These are phyloP conservation scores for Populus hybrid DNA, from an alignment of 441 rosid genomes.

Conservation along the genomic window DNA sequence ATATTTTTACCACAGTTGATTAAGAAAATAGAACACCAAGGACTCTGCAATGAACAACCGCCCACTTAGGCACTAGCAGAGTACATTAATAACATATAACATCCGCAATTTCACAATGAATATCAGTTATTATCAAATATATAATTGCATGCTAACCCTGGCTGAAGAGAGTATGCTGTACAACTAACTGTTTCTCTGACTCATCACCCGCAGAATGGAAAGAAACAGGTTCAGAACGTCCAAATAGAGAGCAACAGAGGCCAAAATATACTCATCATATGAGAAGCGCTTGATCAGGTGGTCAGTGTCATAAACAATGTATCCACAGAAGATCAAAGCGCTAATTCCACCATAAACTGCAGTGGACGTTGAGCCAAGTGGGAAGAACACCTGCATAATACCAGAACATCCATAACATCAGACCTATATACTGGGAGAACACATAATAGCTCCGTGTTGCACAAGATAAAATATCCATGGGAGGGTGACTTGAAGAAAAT, in stretches of 20 bases:
- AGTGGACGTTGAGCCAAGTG: slow-evolving; percentile 62
- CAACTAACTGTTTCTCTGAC: slow-evolving; percentile 44
- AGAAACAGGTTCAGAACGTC: slow-evolving; percentile 80
- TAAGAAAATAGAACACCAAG: not conserved
- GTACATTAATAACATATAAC: not conserved
- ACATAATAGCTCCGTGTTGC: not conserved
- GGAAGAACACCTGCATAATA: slow-evolving; percentile 61
- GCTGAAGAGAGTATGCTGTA: not conserved
- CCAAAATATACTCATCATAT: slow-evolving; percentile 76
- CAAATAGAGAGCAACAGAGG: slow-evolving; percentile 70
- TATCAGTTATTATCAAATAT: not conserved
- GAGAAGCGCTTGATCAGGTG: slow-evolving; percentile 80
- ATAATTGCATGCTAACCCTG: slow-evolving; percentile 2
- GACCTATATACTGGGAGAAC: not conserved
- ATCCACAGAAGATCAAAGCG: slow-evolving; percentile 73
- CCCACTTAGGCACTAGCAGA: not conserved
- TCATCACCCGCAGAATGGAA: slow-evolving; percentile 64
- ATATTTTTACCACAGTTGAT: not conserved
- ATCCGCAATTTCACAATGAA: not conserved
- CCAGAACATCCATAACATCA: not conserved
- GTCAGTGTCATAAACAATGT: slow-evolving; percentile 76
- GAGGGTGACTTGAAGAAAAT: not conserved
- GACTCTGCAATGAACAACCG: not conserved
- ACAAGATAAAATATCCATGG: not conserved
- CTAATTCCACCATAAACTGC: slow-evolving; percentile 70